A percentile compares a stretch with the other conserved stretches of the same genome.
Conservation (phyloP, 768 basidiomycete species). For the Xerocomus spinulosus region DNA sequence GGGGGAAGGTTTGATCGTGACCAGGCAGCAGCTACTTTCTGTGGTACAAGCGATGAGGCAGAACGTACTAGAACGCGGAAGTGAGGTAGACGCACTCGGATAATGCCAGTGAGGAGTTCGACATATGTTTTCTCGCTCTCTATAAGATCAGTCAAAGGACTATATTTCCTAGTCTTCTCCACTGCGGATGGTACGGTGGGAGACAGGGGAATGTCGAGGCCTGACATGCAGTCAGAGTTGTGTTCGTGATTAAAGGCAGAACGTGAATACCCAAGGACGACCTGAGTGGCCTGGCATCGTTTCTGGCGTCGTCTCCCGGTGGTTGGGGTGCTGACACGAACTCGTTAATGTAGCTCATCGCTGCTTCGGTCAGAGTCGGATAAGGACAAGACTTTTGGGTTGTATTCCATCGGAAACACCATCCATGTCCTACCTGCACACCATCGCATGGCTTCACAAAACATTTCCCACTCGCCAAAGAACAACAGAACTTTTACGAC, state of each 20-base stretch:
- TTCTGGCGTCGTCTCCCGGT: constrained; percentile 17
- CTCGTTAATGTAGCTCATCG: constrained; percentile 7
- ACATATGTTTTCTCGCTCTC: constrained; percentile 93
- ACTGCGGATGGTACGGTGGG: constrained; percentile 31
- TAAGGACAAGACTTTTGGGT: neutral
- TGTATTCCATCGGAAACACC: neutral
- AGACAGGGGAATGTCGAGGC: constrained; percentile 21
- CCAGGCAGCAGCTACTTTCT: constrained; percentile 99
- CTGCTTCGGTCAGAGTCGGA: neutral
- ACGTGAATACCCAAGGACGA: constrained; percentile 24
- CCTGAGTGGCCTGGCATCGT: constrained; percentile 2
- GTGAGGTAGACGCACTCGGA: constrained; percentile 59
- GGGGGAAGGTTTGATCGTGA: constrained; percentile 93
- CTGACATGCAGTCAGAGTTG: constrained; percentile 20
- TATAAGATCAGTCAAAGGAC: constrained; percentile 87
- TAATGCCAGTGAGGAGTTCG: constrained; percentile 82
- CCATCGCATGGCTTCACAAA: constrained; percentile 35
- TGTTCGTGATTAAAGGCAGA: constrained; percentile 2
- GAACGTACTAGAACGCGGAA: neutral
- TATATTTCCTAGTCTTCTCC: constrained; percentile 57
- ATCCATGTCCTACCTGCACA: constrained; percentile 27
- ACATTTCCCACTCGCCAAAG: constrained; percentile 43
- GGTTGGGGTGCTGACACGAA: constrained; percentile 12
- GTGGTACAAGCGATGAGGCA: constrained; percentile 15
- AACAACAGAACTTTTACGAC: constrained; percentile 28